phyloP scores from a whole-genome alignment of 305 asterid genomes.

The Plantago coronopus region DNA sequence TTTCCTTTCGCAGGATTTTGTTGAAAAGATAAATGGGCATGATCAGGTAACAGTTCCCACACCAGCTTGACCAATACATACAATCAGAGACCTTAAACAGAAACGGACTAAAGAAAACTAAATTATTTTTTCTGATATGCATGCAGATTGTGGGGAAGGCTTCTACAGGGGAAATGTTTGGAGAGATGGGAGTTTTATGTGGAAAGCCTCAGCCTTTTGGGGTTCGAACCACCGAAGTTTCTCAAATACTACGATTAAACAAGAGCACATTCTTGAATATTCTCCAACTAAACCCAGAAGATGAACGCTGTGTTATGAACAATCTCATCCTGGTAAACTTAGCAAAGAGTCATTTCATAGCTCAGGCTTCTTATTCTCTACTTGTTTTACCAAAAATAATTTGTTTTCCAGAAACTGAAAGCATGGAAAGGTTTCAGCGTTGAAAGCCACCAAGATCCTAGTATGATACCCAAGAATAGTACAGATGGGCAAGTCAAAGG shows the following conservation, averaged over 20 bases:
- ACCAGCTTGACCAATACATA: not conserved
- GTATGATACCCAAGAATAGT: constrained; percentile 31
- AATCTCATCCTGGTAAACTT: constrained; percentile 61
- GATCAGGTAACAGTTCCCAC: constrained; percentile 50
- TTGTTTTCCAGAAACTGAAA: constrained; percentile 48
- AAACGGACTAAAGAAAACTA: constrained; percentile 1
- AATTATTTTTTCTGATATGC: constrained; percentile 1
- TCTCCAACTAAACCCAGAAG: constrained; percentile 53
- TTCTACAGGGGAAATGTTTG: constrained; percentile 61
- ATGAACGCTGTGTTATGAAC: constrained; percentile 53
- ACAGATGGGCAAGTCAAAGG: constrained; percentile 21
- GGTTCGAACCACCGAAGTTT: constrained; percentile 63
- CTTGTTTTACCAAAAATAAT: not conserved
- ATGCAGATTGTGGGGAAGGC: constrained; percentile 62
- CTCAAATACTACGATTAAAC: constrained; percentile 59
- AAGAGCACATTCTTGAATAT: constrained; percentile 43
- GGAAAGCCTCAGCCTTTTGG: constrained; percentile 65
- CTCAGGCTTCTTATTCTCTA: not conserved
- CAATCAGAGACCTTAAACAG: not conserved
- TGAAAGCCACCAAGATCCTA: constrained; percentile 43
- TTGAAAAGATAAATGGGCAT: constrained; percentile 43
- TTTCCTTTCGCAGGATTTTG: constrained; percentile 50
- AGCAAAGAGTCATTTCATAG: constrained; percentile 7
- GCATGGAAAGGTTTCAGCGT: constrained; percentile 35
- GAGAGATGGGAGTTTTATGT: constrained; percentile 68